phyloP scores from a whole-genome alignment of 208 protist species.

The Crithidia expoeki region DNA sequence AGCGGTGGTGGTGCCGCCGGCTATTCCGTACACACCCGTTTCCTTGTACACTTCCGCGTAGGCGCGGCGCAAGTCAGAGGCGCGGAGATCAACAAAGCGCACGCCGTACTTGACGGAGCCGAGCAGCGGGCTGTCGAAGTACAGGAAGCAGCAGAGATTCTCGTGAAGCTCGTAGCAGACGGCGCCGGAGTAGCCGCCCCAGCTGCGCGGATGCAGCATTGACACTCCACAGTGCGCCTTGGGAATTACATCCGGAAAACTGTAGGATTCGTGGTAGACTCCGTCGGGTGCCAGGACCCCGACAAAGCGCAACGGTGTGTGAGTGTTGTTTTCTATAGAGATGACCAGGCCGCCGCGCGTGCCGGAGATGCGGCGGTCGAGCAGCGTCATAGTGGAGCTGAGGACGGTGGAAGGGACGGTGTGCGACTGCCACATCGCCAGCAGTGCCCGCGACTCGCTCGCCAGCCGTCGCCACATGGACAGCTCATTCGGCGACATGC shows the following conservation, averaged over 20 bases:
- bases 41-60: slow-evolving; percentile 44
- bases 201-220: slow-evolving; percentile 60
- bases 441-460: slow-evolving; percentile 60
- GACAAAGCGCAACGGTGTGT: slow-evolving; percentile 46
- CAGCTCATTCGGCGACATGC: slow-evolving; percentile 50
- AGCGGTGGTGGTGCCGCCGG: slow-evolving; percentile 26
- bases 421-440: slow-evolving; percentile 56
- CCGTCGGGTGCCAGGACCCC: slow-evolving; percentile 49
- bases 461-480: slow-evolving; percentile 58
- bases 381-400: slow-evolving; percentile 53
- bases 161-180: slow-evolving; percentile 72
- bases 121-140: slow-evolving; percentile 74
- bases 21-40: slow-evolving; percentile 38
- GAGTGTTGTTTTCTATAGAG: slow-evolving; percentile 68
- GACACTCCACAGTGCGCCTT: slow-evolving; percentile 55
- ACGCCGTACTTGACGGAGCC: slow-evolving; percentile 65
- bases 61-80: slow-evolving; percentile 38
- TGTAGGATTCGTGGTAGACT: slow-evolving; percentile 43
- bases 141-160: slow-evolving; percentile 62
- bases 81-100: slow-evolving; percentile 52
- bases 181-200: slow-evolving; percentile 68
- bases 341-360: slow-evolving; percentile 50
- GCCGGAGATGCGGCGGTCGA: slow-evolving; percentile 42
- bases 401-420: slow-evolving; percentile 52
- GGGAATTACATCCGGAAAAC: slow-evolving; percentile 59